These are phyloP conservation scores for Aotearoamyces nothofagi DNA, from an alignment of 2,329 filamentous ascomycete species.

Conservation along the genomic window DNA sequence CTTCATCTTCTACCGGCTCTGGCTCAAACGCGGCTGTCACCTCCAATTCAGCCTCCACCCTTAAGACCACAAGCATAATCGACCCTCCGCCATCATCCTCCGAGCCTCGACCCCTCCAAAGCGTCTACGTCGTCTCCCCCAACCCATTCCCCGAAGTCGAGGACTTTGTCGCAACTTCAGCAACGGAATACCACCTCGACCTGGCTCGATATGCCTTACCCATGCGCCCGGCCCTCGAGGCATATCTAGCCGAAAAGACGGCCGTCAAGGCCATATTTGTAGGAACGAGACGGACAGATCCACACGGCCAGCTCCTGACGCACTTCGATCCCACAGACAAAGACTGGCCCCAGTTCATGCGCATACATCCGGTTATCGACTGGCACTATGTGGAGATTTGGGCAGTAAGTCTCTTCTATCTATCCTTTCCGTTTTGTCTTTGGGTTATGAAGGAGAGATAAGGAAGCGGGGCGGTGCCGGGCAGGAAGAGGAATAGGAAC, in stretches of 20 bases:
- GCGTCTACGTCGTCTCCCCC: slow-evolving; percentile 76
- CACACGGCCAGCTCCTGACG: slow-evolving; percentile 64
- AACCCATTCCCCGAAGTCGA: slow-evolving; percentile 81
- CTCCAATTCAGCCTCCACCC: slow-evolving; percentile 10
- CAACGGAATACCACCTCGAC: slow-evolving; percentile 56
- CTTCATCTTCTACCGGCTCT: not conserved
- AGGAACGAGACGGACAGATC: slow-evolving; percentile 81
- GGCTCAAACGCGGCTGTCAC: slow-evolving; percentile 21
- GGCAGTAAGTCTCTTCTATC: slow-evolving; percentile 50
- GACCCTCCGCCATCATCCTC: too few species aligned
- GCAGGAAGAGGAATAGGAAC: too few species aligned
- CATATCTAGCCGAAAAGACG: slow-evolving; percentile 53
- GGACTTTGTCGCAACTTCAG: slow-evolving; percentile 58
- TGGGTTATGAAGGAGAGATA: not conserved
- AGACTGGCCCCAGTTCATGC: slow-evolving; percentile 86
- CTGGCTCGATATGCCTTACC: slow-evolving; percentile 59
- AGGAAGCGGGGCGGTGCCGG: not conserved
- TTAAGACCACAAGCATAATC: too few species aligned
- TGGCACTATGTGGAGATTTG: slow-evolving; percentile 96
- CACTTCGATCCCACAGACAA: slow-evolving; percentile 79
- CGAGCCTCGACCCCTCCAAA: too few species aligned
- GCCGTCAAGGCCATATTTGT: slow-evolving; percentile 68
- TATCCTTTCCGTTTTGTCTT: too few species aligned
- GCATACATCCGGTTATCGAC: slow-evolving; percentile 89
- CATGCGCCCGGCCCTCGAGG: slow-evolving; percentile 68